Percentiles rank a stretch among this genome's conserved stretches.
phyloP scores from a whole-genome alignment of 257 asterid species.

The Rhazya stricta region DNA sequence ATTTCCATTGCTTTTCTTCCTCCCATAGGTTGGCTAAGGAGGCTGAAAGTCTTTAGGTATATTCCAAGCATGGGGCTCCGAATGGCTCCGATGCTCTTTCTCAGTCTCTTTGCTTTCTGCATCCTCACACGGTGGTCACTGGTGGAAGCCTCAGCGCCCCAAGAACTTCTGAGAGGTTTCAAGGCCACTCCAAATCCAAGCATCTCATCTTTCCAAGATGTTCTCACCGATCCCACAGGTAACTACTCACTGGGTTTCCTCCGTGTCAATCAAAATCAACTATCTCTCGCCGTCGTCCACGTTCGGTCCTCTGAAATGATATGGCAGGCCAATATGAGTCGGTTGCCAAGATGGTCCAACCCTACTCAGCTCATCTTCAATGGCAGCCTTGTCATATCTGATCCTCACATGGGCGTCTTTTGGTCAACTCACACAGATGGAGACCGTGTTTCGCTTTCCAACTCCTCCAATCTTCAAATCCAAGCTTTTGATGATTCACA shows the following conservation, averaged over 20 bases:
- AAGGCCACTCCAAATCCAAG: constrained; percentile 46
- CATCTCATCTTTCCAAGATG: constrained; percentile 47
- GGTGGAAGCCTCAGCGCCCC: constrained; percentile 26
- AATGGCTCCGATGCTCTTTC: constrained; percentile 7
- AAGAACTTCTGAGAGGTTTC: constrained; percentile 50
- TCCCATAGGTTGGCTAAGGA: neutral
- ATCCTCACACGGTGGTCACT: constrained; percentile 5
- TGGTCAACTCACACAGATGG: constrained; percentile 76
- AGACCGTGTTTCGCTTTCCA: constrained; percentile 64
- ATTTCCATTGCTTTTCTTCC: constrained; percentile 16
- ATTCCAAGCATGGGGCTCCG: neutral
- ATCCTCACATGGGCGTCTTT: constrained; percentile 50
- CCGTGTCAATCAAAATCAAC: constrained; percentile 41
- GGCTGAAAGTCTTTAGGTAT: neutral
- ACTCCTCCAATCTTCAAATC: constrained; percentile 59
- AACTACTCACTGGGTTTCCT: constrained; percentile 78
- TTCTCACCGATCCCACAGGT: constrained; percentile 57
- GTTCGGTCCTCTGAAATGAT: constrained; percentile 49
- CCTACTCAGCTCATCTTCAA: constrained; percentile 52
- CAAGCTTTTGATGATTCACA: constrained; percentile 18
- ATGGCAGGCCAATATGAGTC: constrained; percentile 55
- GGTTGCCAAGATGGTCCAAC: constrained; percentile 48
- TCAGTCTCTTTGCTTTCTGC: neutral
- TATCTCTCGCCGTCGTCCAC: constrained; percentile 58
- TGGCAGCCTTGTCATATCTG: constrained; percentile 67